phyloP scores from a whole-genome alignment of 2,329 filamentous ascomycete genomes.

The Colletotrichum lentis region DNA sequence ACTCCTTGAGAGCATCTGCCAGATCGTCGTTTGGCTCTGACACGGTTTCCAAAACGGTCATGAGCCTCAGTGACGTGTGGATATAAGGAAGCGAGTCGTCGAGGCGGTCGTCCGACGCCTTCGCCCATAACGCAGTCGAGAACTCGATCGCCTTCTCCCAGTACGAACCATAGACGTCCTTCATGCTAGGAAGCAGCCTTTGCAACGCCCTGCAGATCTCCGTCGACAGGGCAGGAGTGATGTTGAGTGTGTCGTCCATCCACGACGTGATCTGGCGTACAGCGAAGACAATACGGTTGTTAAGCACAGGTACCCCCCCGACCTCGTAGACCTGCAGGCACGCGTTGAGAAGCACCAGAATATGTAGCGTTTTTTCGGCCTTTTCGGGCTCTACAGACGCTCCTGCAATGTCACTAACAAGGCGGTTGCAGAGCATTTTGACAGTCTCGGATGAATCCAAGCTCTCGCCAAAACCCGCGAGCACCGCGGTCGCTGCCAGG shows the following conservation, averaged over 20 bases:
- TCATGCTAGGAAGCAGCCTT: conserved; percentile 74
- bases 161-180: conserved; percentile 85
- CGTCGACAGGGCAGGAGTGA: conserved; percentile 56
- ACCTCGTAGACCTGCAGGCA: conserved; percentile 61
- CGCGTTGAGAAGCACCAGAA: conserved; percentile 63
- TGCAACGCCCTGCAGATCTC: conserved; percentile 66
- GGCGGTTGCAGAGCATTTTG: conserved; percentile 65
- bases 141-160: conserved; percentile 75
- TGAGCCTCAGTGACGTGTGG: conserved; percentile 77
- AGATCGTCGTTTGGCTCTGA: conserved; percentile 87
- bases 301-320: conserved; percentile 64
- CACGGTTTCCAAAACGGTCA: conserved; percentile 68
- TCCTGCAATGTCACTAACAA: conserved; percentile 68
- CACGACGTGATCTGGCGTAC: conserved; percentile 80
- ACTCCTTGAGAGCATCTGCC: conserved; percentile 73
- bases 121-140: conserved; percentile 66
- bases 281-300: conserved; percentile 80
- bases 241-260: conserved; percentile 62
- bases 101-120: conserved; percentile 51
- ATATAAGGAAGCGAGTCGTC: conserved; percentile 68
- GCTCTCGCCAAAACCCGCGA: conserved; percentile 61
- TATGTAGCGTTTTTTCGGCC: conserved; percentile 57
- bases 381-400: conserved; percentile 54
- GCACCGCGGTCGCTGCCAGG: conserved; percentile 58
- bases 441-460: conserved; percentile 58